A percentile compares a stretch with the other conserved stretches of the same genome.
These are phyloP conservation scores for Pulveroboletus sp. DNA, from an alignment of 768 basidiomycete species.

Conservation along the genomic window DNA sequence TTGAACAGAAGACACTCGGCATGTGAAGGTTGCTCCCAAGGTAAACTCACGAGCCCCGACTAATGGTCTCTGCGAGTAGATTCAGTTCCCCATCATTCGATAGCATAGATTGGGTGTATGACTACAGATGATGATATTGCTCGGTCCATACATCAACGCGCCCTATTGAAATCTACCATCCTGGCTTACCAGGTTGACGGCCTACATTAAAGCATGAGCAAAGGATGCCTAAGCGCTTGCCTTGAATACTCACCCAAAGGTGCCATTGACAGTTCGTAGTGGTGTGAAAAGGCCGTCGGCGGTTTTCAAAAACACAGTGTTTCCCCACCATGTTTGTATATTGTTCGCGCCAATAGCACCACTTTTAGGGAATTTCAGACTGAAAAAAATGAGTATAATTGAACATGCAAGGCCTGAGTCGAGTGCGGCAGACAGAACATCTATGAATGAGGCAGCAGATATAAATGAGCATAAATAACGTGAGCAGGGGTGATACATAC, in stretches of 20 bases:
- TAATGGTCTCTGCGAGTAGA: neutral
- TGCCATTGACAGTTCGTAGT: slow-evolving; percentile 10
- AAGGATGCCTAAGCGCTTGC: neutral
- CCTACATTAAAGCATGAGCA: neutral
- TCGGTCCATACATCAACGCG: neutral
- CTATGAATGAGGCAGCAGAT: too few relatives aligned
- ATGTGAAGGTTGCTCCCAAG: too few relatives aligned
- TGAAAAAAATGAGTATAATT: slow-evolving; percentile 54
- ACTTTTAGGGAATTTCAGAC: slow-evolving; percentile 8
- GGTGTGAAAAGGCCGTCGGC: slow-evolving; percentile 23
- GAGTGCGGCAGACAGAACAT: slow-evolving; percentile 29
- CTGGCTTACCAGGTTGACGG: slow-evolving; percentile 1
- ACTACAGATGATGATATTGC: neutral
- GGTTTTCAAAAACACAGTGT: slow-evolving; percentile 36
- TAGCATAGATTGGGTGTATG: neutral
- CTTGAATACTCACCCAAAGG: slow-evolving; percentile 26
- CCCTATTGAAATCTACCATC: neutral
- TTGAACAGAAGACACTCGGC: too few relatives aligned
- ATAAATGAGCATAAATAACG: too few relatives aligned
- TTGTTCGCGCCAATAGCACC: slow-evolving; percentile 22
- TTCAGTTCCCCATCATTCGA: neutral
- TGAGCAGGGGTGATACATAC: too few relatives aligned
- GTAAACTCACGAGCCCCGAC: too few relatives aligned
- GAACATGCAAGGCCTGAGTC: slow-evolving; percentile 68
- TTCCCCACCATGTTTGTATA: slow-evolving; percentile 70